Percentiles rank a stretch among this genome's conserved stretches.
Evolutionary conservation across 2,329 filamentous ascomycete species (phyloP).

Genomic region (Trichoderma sp.): DNA sequence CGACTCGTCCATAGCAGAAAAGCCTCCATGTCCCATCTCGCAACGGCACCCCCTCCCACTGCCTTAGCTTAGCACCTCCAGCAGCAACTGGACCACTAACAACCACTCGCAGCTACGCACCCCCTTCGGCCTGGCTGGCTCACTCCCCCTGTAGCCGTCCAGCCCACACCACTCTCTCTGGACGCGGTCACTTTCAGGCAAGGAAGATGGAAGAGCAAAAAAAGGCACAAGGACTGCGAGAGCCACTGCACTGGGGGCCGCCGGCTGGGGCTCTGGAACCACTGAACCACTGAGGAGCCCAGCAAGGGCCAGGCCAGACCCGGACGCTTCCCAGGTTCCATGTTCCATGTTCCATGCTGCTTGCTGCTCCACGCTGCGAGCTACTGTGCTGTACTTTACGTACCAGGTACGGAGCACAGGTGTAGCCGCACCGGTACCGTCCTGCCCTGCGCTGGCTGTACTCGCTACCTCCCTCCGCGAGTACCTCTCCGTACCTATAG

Average conservation of each 20-base stretch:
- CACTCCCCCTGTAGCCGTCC: background rate
- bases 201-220: slow-evolving; percentile 16
- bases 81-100: background rate
- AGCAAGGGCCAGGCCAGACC: slow-evolving; percentile 1
- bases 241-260: slow-evolving; percentile 15
- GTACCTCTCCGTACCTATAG: background rate
- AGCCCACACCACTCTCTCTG: background rate
- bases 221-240: background rate
- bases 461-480: background rate
- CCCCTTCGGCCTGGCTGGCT: background rate
- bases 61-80: background rate
- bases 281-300: slow-evolving; percentile 20
- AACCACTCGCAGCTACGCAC: background rate
- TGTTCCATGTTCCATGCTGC: slow-evolving; percentile 1
- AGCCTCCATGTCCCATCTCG: background rate
- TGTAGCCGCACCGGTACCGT: background rate
- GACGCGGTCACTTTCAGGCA: background rate
- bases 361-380: slow-evolving; percentile 13
- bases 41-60: background rate
- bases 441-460: background rate
- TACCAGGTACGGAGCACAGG: background rate
- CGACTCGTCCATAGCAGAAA: background rate
- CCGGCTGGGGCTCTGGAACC: slow-evolving; percentile 14
- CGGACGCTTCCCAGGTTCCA: background rate
- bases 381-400: background rate